Conservation (phyloP, 2,329 filamentous ascomycete species). For the Trichoderma arundinaceum region DNA sequence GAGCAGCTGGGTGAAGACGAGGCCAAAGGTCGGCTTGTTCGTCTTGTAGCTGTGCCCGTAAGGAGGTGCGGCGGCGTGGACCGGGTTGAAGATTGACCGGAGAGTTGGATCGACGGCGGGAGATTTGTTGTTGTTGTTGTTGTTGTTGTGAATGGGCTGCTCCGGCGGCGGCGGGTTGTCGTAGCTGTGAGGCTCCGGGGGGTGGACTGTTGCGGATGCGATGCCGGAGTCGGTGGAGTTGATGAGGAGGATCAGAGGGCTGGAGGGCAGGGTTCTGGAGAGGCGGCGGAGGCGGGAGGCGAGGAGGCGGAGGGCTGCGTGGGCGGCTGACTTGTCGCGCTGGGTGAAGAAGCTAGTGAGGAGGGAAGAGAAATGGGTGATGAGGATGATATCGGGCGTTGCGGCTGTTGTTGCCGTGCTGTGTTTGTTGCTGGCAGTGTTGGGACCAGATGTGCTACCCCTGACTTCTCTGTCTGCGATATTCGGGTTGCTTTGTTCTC, state of each 20-base stretch:
- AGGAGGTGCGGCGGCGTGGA: constrained; percentile 10
- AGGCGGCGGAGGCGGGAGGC: constrained; percentile 54
- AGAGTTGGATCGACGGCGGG: constrained; percentile 50
- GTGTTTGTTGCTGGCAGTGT: background rate
- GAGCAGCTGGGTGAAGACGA: constrained; percentile 60
- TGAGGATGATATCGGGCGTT: constrained; percentile 50
- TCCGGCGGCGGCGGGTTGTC: constrained; percentile 4
- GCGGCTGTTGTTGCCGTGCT: background rate
- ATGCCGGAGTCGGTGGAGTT: constrained; percentile 52
- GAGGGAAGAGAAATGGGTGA: constrained; percentile 61
- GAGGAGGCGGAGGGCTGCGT: constrained; percentile 55
- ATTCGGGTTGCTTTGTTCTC: background rate
- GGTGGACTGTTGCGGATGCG: background rate
- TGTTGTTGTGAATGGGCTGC: background rate
- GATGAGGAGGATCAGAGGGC: constrained; percentile 59
- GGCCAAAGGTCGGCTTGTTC: constrained; percentile 59
- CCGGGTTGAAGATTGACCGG: constrained; percentile 54
- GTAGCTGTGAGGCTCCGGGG: constrained; percentile 21
- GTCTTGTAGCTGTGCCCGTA: constrained; percentile 39
- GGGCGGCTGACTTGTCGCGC: constrained; percentile 54
- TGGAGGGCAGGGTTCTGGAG: constrained; percentile 47
- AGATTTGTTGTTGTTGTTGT: constrained; percentile 12
- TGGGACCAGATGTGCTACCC: background rate
- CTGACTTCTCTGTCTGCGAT: background rate
- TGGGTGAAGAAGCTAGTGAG: constrained; percentile 59